Base-by-base conservation (phyloP, 2,329 filamentous ascomycete species). In the Hypoxylon sp. region DNA sequence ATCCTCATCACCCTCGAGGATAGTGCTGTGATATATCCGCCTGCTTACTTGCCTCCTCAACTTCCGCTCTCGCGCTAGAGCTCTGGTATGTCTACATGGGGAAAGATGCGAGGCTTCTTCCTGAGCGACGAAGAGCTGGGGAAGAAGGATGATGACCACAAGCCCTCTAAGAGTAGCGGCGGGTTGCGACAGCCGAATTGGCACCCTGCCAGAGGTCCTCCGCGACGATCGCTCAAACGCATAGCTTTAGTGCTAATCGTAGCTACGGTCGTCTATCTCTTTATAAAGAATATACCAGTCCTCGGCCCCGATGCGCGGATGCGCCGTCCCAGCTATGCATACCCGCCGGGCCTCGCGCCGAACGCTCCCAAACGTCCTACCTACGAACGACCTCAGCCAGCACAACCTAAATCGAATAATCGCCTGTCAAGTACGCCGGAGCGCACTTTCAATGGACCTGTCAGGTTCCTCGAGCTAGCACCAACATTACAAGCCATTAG, bases 391-490 rank as follows among this genome's bases (percentile, higher is more conserved):
- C 17, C 60, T 14, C 60, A 64, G n/a, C 35, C 59, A 37, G 37
- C 60, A 17, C 48, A 52, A 22, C 37, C 59, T 5, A 66, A 51
- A 42, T 54, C 64, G 11, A 57, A 47, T 26, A n/a, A 44, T 29
- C 66, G 39, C 17, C 51, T 44, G 2, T 35, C 67, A 46, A 66
- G 52, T 19, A 33, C 59, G 33, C 59, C 46, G n/a, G 51, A 77
- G 61, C 80, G 84, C 68, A 84, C 85, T 55, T 95, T 91, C 78
- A 88, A 90, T 69, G 94, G 93, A 0, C 87, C 87, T 1, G 85
- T 97, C 72, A 88, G 84, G 73, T 94, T 93, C 76, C 87, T 86
- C 73, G 80, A 87, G 10, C 85, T 98, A 46, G 87, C 87, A 0
- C 75, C 79, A 17, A 89, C 91, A 3, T 82, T 97, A 44, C 87